A percentile compares a stretch with the other conserved stretches of the same genome.
phyloP scores from a whole-genome alignment of 768 basidiomycete genomes.

The Austroboletus festivus region DNA sequence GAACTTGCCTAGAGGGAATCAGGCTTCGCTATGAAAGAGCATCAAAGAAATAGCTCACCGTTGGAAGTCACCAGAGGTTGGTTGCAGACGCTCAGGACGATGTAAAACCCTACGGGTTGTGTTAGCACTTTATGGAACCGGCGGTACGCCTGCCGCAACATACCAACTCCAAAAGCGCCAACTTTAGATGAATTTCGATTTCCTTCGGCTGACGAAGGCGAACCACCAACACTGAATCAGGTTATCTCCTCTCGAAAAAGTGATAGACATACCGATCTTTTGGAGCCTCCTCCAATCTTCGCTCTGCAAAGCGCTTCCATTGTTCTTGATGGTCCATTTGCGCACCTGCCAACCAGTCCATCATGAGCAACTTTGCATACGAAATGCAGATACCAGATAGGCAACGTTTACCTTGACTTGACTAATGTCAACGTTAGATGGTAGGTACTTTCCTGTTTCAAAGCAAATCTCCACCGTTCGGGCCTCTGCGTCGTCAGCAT shows the following conservation, averaged over 20 bases:
- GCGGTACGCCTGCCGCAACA: not conserved
- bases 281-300: not conserved
- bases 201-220: constrained; percentile 3
- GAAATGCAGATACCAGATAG: too few species aligned
- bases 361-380: not conserved
- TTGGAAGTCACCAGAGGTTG: constrained; percentile 12
- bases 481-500: not conserved
- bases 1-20: not conserved
- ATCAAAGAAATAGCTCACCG: not conserved
- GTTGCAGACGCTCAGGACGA: constrained; percentile 17
- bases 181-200: constrained; percentile 11
- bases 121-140: not conserved
- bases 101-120: constrained; percentile 11
- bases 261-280: constrained; percentile 8
- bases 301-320: not conserved
- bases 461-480: not conserved
- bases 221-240: not conserved
- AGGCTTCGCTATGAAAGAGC: too few species aligned
- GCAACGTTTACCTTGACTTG: constrained; percentile 13
- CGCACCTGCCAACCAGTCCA: not conserved
- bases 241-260: not conserved
- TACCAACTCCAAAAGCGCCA: constrained; percentile 18
- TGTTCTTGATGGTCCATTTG: not conserved
- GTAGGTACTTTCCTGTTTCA: not conserved
- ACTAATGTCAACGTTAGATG: not conserved